Percentiles rank a stretch among this genome's conserved stretches.
Conservation (phyloP, 2,329 filamentous ascomycete species). For the Colletotrichum musicola region DNA sequence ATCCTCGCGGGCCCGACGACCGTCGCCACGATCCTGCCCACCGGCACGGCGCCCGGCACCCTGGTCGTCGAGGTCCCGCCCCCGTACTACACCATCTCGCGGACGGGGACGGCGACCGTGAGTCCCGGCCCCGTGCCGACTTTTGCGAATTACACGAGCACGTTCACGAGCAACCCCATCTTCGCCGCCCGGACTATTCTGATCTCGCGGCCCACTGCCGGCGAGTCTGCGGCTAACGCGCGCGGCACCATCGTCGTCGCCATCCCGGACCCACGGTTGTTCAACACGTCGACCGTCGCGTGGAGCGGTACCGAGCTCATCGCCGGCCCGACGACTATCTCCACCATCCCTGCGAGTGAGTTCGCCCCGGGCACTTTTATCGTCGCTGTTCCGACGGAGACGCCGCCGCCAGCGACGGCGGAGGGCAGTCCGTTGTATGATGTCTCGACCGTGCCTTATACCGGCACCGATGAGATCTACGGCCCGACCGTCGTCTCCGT, state of each 20-base stretch:
- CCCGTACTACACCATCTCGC: constrained; percentile 24
- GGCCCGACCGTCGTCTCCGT: constrained; percentile 24
- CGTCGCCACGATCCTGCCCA: not conserved
- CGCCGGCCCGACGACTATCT: constrained; percentile 22
- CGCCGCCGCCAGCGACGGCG: no score
- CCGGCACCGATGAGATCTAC: constrained; percentile 14
- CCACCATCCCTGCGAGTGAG: constrained; percentile 22
- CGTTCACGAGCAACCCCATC: constrained; percentile 18
- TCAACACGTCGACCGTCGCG: constrained; percentile 24
- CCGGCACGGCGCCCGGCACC: constrained; percentile 6
- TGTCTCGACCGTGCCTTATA: constrained; percentile 20
- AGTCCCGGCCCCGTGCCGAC: not conserved
- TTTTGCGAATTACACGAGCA: constrained; percentile 18
- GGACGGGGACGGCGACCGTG: constrained; percentile 3
- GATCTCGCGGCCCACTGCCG: constrained; percentile 18
- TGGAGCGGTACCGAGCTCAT: constrained; percentile 11
- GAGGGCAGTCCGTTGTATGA: not conserved
- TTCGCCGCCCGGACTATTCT: constrained; percentile 29
- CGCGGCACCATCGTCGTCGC: constrained; percentile 32
- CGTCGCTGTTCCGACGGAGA: constrained; percentile 13
- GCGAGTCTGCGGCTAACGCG: not conserved
- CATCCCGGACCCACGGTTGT: constrained; percentile 24
- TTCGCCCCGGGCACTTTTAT: constrained; percentile 12
- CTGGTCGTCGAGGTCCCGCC: constrained; percentile 26
- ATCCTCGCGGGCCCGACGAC: constrained; percentile 27